Evolutionary conservation across 306 rosid species (phyloP).

Genomic region (Rosa chinensis): DNA sequence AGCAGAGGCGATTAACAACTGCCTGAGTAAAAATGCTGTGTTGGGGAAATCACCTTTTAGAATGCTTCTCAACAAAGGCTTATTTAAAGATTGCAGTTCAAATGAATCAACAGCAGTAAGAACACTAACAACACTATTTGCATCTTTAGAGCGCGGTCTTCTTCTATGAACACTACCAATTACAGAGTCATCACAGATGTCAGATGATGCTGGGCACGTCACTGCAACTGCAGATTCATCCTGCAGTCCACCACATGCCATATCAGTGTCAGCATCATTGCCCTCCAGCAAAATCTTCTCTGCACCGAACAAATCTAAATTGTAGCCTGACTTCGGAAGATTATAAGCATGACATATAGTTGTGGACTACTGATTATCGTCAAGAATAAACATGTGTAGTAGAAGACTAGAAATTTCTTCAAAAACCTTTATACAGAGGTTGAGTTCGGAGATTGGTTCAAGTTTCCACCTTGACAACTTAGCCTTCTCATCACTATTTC

Average conservation of each 20-base stretch:
- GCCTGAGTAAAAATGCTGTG: constrained; percentile 63
- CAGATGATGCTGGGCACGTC: constrained; percentile 35
- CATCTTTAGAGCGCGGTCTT: constrained; percentile 31
- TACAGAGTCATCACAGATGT: constrained; percentile 28
- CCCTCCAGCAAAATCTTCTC: constrained; percentile 20
- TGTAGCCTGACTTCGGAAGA: constrained; percentile 29
- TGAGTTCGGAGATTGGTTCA: constrained; percentile 44
- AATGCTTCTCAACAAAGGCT: constrained; percentile 55
- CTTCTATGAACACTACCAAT: constrained; percentile 30
- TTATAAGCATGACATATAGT: constrained; percentile 36
- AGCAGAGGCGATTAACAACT: constrained; percentile 64
- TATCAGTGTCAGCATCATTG: constrained; percentile 30
- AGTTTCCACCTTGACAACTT: constrained; percentile 40
- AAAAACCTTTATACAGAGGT: constrained; percentile 46
- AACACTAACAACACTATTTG: constrained; percentile 40
- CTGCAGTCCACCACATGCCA: constrained; percentile 21
- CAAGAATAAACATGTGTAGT: constrained; percentile 44
- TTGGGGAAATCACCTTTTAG: constrained; percentile 64
- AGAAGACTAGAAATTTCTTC: constrained; percentile 42
- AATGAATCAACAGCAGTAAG: constrained; percentile 48
- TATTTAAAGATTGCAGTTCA: constrained; percentile 47
- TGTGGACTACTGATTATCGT: constrained; percentile 34
- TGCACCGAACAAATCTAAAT: constrained; percentile 22
- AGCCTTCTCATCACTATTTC: constrained; percentile 30
- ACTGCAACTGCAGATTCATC: constrained; percentile 35